Base-by-base conservation (phyloP, 176 grass and related monocot genomes). In the Echinochloa phyllopogon region DNA sequence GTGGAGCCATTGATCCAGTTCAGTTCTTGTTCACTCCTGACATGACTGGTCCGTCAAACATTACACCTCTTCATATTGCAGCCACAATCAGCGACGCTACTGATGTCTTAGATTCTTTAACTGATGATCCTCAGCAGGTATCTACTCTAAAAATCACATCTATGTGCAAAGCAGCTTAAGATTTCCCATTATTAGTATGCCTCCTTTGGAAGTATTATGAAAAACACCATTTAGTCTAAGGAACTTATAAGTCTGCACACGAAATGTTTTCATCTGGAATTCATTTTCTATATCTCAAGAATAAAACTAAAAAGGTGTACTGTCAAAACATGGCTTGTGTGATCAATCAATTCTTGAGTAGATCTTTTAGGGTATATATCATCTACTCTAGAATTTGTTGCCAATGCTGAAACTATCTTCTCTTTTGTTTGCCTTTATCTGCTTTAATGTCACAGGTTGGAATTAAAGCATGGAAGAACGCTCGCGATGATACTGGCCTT, bases 41-140 rank as follows among this genome's bases (percentile, higher is more conserved):
- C 62, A 68, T 86, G 81, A 66, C 72, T 69, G 86, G 86, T 29
- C 61, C 78, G 13, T 84, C 86, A 75, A 87, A 86, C 65, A 78
- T 93, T 38, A 95, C 94, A 17, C 91, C 94, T 83, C 91, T 96
- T 82, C 94, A 96, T 85, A 58, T 85, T 74, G 94, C 91, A 62
- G 91, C 94, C 23, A 80, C 83, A 55, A 89, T 83, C 41, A 88
- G 47, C 64, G 81, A 88, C 72, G 81, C 77, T 75, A 74, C 76
- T 75, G 71, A 41, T 68, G 73, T 96, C 88, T 83, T 96, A 44
- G 88, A 96, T 91, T 91, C 91, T 78, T 82, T 96, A 76, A 96
- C 81, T 75, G 84, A 91, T 82, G 91, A 96, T 89, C 91, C 91
- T 55, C 80, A 86, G 21, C 87, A 90, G 94, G 94, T 96, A 86